Conservation (phyloP, 1,284 basidiomycete species). For the Moesziomyces globuligerus region DNA sequence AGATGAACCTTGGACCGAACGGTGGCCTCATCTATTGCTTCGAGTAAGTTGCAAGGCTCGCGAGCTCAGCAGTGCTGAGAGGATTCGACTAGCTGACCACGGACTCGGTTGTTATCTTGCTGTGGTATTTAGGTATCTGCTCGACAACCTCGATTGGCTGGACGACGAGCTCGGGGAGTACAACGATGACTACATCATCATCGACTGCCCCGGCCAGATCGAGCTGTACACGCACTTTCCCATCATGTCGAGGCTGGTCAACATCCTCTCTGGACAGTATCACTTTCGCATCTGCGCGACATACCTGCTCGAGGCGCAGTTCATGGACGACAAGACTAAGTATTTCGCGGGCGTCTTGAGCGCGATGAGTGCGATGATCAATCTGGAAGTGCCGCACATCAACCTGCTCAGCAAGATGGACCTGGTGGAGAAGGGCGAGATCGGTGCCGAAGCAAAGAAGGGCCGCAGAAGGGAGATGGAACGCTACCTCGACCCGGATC, state of each 20-base stretch:
- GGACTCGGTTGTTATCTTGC: not conserved
- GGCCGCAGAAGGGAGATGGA: conserved; percentile 70
- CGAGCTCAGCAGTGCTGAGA: not conserved
- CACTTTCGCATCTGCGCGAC: conserved; percentile 65
- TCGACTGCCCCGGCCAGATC: conserved; percentile 98
- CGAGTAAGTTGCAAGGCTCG: conserved; percentile 77
- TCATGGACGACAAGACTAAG: conserved; percentile 83
- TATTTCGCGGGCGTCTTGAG: conserved; percentile 98
- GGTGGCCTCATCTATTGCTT: conserved; percentile 98
- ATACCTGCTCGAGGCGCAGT: conserved; percentile 93
- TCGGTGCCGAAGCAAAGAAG: conserved; percentile 69
- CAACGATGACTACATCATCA: conserved; percentile 96
- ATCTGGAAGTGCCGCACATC: conserved; percentile 94
- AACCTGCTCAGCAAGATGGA: conserved; percentile 99
- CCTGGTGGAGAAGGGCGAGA: conserved; percentile 78
- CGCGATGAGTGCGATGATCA: conserved; percentile 99
- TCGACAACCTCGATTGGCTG: conserved; percentile 99
- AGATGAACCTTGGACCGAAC: conserved; percentile 94
- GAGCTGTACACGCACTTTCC: conserved; percentile 99
- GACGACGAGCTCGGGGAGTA: conserved; percentile 90
- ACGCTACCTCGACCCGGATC: conserved; percentile 94
- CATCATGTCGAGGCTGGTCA: conserved; percentile 87
- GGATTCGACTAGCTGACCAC: conserved; percentile 1
- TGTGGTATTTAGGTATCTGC: conserved; percentile 77
- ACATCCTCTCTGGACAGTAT: conserved; percentile 69